phyloP scores from a whole-genome alignment of 441 rosid species.

The Erodium moschatum region DNA sequence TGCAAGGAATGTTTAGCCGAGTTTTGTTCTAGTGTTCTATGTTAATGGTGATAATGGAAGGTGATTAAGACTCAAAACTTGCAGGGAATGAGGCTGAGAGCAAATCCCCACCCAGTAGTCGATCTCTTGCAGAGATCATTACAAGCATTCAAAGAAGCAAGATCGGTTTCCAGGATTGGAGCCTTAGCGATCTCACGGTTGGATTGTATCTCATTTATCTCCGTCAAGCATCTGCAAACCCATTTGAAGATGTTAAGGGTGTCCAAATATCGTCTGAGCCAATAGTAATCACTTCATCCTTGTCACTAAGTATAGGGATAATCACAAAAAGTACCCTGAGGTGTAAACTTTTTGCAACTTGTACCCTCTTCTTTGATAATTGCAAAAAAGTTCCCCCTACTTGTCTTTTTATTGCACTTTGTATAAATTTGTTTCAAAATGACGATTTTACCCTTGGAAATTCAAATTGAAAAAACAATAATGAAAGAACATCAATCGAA shows the following conservation, averaged over 20 bases:
- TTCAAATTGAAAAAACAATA: too few relatives aligned
- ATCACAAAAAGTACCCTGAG: too few relatives aligned
- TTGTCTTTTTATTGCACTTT: too few relatives aligned
- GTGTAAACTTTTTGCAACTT: too few relatives aligned
- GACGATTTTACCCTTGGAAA: too few relatives aligned
- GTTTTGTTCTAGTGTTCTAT: neutral
- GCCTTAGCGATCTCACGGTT: slow-evolving; percentile 75
- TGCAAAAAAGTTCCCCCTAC: too few relatives aligned
- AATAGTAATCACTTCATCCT: slow-evolving; percentile 38
- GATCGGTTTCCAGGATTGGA: slow-evolving; percentile 82
- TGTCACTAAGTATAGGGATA: neutral
- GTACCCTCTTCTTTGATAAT: too few relatives aligned
- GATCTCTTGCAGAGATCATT: slow-evolving; percentile 68
- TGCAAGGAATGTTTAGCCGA: too few relatives aligned
- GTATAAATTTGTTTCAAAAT: too few relatives aligned
- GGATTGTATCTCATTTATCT: slow-evolving; percentile 85
- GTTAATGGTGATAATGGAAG: slow-evolving; percentile 5
- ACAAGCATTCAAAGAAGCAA: slow-evolving; percentile 77
- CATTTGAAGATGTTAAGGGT: slow-evolving; percentile 61
- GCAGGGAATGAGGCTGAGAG: slow-evolving; percentile 44
- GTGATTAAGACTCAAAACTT: slow-evolving; percentile 14
- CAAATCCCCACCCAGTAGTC: slow-evolving; percentile 39
- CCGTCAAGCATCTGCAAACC: slow-evolving; percentile 62
- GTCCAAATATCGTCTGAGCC: slow-evolving; percentile 54
- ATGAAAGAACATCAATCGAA: too few relatives aligned